Evolutionary conservation across 1,284 basidiomycete genomes (phyloP).

Genomic region (Polyporus tsugae): DNA sequence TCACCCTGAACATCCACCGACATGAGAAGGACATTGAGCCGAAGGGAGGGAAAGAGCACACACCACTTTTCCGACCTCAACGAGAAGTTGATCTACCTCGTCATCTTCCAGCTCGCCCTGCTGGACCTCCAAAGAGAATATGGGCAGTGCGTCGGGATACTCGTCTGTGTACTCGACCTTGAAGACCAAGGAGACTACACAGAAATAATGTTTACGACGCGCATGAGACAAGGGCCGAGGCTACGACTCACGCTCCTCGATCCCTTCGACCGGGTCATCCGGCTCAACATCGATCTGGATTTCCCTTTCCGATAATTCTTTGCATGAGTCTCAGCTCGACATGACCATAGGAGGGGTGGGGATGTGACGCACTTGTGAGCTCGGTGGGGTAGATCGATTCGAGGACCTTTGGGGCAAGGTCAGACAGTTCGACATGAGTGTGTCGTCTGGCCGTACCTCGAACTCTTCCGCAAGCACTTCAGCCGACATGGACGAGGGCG

Average conservation of each 20-base stretch:
- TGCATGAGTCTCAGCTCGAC: conserved; percentile 57
- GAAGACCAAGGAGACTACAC: conserved; percentile 78
- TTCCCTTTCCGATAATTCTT: conserved; percentile 87
- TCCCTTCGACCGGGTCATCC: conserved; percentile 75
- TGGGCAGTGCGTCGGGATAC: conserved; percentile 83
- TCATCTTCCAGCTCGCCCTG: conserved; percentile 76
- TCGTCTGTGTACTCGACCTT: conserved; percentile 73
- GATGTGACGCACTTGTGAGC: conserved; percentile 79
- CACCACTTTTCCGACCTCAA: conserved; percentile 72
- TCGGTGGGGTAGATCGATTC: conserved; percentile 97
- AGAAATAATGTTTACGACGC: conserved; percentile 24
- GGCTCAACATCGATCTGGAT: conserved; percentile 91
- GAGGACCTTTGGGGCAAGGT: conserved; percentile 69
- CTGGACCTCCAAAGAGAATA: conserved; percentile 70
- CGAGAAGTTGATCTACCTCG: conserved; percentile 64
- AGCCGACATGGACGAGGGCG: conserved; percentile 55
- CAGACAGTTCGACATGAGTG: conserved; percentile 14
- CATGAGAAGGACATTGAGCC: conserved; percentile 12
- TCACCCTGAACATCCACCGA: conserved; percentile 65
- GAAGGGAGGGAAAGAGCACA: conserved; percentile 2
- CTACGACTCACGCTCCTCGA: conserved; percentile 60
- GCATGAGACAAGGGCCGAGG: conserved; percentile 8
- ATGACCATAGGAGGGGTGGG: conserved; percentile 38
- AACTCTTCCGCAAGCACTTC: conserved; percentile 83
- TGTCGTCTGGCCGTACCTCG: conserved; percentile 65